These are phyloP conservation scores for Mycena capillaripes DNA, from an alignment of 768 basidiomycete species.

Conservation along the genomic window DNA sequence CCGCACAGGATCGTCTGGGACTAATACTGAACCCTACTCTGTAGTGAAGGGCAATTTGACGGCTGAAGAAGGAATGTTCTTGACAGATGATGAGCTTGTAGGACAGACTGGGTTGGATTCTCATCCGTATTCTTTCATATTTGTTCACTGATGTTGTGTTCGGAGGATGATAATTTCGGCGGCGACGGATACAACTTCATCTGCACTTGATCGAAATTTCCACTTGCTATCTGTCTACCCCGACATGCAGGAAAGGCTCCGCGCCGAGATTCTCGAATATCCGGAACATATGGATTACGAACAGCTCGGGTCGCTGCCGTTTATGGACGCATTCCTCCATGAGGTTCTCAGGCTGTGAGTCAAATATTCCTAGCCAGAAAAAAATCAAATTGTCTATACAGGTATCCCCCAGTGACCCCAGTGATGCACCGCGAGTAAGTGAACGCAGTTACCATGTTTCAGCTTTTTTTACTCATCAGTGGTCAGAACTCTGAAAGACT, in stretches of 20 bases:
- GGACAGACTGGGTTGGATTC: not conserved
- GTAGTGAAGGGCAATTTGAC: not conserved
- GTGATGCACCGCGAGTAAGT: not conserved
- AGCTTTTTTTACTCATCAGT: not conserved
- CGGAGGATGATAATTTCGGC: constrained; percentile 45
- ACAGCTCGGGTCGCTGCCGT: constrained; percentile 25
- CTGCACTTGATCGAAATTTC: constrained; percentile 42
- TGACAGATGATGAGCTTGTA: constrained; percentile 9
- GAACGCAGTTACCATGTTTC: too few relatives aligned
- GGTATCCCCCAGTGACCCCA: not conserved
- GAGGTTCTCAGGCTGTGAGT: constrained; percentile 10
- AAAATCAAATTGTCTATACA: not conserved
- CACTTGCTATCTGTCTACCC: constrained; percentile 40
- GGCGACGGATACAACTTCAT: constrained; percentile 46
- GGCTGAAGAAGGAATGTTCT: not conserved
- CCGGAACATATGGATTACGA: constrained; percentile 42
- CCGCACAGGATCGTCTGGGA: too few relatives aligned
- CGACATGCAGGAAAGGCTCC: constrained; percentile 42
- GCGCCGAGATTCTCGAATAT: constrained; percentile 40
- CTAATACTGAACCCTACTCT: too few relatives aligned
- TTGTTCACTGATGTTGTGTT: not conserved
- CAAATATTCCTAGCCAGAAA: not conserved
- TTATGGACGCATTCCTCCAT: constrained; percentile 2
- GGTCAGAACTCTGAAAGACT: not conserved
- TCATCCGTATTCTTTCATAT: too few relatives aligned